These are phyloP conservation scores for Meyerozyma smithsonii DNA, from an alignment of 1,139 yeast species.

Conservation along the genomic window DNA sequence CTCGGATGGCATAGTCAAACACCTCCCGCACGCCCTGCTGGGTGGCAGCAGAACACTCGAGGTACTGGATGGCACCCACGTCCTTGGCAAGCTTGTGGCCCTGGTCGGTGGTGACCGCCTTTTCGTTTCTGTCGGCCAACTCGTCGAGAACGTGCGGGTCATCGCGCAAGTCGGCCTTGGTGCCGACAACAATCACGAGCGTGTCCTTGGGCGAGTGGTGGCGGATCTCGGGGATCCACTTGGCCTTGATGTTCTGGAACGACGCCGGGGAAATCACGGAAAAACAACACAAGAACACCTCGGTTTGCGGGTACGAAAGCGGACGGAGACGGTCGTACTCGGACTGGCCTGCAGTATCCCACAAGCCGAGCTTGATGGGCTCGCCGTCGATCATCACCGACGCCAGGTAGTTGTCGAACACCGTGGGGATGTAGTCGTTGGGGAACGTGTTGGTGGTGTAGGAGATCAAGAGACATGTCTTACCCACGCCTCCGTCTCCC, in stretches of 20 bases:
- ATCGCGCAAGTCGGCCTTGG: conserved; percentile 81
- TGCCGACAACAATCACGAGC: conserved; percentile 76
- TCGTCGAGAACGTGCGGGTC: conserved; percentile 74
- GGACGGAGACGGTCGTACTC: conserved; percentile 92
- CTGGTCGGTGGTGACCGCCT: conserved; percentile 60
- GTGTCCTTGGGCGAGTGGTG: conserved; percentile 80
- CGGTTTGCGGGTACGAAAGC: conserved; percentile 88
- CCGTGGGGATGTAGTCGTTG: conserved; percentile 92
- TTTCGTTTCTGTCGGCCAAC: conserved; percentile 55
- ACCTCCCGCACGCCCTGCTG: conserved; percentile 82
- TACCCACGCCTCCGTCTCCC: conserved; percentile 97
- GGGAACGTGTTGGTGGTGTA: conserved; percentile 95
- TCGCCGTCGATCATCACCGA: conserved; percentile 81
- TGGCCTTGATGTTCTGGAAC: conserved; percentile 66
- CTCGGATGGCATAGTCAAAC: conserved; percentile 74
- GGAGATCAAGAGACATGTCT: conserved; percentile 81
- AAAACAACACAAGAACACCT: conserved; percentile 82
- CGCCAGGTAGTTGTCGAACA: conserved; percentile 85
- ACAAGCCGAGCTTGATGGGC: conserved; percentile 75
- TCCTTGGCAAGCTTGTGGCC: conserved; percentile 68
- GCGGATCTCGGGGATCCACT: conserved; percentile 85
- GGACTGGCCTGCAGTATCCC: conserved; percentile 99
- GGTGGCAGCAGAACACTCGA: conserved; percentile 93
- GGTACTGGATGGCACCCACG: conserved; percentile 66
- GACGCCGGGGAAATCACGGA: conserved; percentile 81